Base-by-base conservation (phyloP, 2,329 filamentous ascomycete genomes). In the Clarireedia hainanense region DNA sequence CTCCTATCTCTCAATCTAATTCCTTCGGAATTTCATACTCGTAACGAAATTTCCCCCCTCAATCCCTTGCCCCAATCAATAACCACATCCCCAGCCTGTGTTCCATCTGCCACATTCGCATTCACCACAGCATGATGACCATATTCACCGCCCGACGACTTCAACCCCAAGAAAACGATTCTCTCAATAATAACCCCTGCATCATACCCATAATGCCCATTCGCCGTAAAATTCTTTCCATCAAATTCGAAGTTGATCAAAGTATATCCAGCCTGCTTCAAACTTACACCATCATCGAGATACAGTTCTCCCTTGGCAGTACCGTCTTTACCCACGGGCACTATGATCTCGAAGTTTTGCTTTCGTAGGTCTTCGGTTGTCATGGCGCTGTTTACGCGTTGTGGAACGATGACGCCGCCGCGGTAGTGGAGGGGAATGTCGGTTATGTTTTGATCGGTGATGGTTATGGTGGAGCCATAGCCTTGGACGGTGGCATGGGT, bases 261-360 rank as follows among this genome's bases (percentile, higher is more conserved):
- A 6, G 77, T 81, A n/a, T 76, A 80, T 1, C 64, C 68, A 2
- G 71, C 59, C 69, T 88, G 87, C 57, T 80, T 72, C 50, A 91
- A 63, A 26, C 79, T 83, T 57, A 84, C 82, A 7, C 89, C 89
- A 58, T 95, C 89, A 62, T 94, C 89, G 5, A 94, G 72, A 68
- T 91, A 94, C 56, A 94, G 73, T 51, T 76, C 74, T 0, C 89
- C 89, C 1, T 67, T 69, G 0, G 89, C 89, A 6, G 73, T 80
- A 3, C 85, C 86, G 51, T 85, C 73, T 0, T 68, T 65, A 5
- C 78, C 81, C 0, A 87, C 77, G 0, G 88, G 85, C 46, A 95
- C 77, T 37, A 92, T 65, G 50, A 95, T 73, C 67, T 85, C 78
- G 72, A 92, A 92, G 61, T 83, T 75, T 63, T 86, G 75, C 61